These are phyloP conservation scores for Spatholobus suberectus DNA, from an alignment of 306 rosid species.

Conservation along the genomic window DNA sequence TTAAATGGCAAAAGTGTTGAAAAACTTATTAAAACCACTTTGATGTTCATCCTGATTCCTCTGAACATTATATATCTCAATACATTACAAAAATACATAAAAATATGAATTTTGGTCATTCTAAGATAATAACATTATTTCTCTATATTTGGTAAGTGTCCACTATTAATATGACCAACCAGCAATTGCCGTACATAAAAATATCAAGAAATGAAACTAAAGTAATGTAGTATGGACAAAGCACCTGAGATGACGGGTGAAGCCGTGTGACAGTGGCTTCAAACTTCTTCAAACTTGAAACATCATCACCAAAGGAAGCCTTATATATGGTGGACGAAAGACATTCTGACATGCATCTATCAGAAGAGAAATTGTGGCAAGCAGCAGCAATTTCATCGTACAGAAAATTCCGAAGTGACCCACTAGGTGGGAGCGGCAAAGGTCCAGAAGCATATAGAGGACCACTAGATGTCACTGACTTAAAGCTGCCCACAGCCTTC, in stretches of 20 bases:
- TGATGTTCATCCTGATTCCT: not conserved
- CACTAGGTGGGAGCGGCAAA: conserved; percentile 88
- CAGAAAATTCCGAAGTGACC: conserved; percentile 65
- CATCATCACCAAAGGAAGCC: conserved; percentile 92
- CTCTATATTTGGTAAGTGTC: not conserved
- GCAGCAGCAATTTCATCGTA: conserved; percentile 83
- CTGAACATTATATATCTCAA: conserved; percentile 6
- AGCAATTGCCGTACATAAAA: conserved; percentile 25
- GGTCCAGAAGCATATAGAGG: conserved; percentile 83
- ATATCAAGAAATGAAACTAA: conserved; percentile 22
- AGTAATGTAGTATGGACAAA: conserved; percentile 16
- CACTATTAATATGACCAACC: not conserved
- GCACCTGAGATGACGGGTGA: conserved; percentile 84
- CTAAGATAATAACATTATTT: conserved; percentile 17
- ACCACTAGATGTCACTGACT: conserved; percentile 70
- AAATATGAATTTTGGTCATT: not conserved
- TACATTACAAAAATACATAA: conserved; percentile 1
- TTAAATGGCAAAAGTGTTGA: conserved; percentile 5
- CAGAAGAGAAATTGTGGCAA: conserved; percentile 85
- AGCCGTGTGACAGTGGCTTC: conserved; percentile 96
- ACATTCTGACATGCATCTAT: conserved; percentile 83
- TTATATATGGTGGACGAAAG: conserved; percentile 84
- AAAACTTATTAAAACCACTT: not conserved
- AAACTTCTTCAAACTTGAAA: conserved; percentile 75
- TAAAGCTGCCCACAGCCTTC: conserved; percentile 79